These are phyloP conservation scores for Cadophora sp. DNA, from an alignment of 2,329 filamentous ascomycete genomes.

Conservation along the genomic window DNA sequence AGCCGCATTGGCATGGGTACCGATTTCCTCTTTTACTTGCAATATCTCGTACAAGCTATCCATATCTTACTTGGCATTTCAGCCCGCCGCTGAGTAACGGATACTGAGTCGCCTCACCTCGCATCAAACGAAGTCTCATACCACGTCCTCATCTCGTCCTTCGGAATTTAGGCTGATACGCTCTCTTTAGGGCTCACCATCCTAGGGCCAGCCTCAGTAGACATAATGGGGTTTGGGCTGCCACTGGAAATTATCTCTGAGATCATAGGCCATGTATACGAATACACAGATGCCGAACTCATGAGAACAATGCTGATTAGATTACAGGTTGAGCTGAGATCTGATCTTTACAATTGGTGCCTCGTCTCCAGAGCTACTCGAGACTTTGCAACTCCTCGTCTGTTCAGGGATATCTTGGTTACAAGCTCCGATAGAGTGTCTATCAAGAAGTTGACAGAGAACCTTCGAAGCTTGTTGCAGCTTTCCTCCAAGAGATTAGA, in stretches of 20 bases:
- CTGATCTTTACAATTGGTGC: conserved; percentile 1
- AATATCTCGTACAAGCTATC: background rate
- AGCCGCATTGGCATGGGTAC: too few relatives aligned
- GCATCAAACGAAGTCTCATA: background rate
- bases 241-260: background rate
- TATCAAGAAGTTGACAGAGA: too few relatives aligned
- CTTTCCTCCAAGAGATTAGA: background rate
- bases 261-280: background rate
- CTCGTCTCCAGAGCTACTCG: conserved; percentile 1
- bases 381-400: background rate
- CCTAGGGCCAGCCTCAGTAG: background rate
- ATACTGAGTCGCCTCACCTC: too few relatives aligned
- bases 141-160: background rate
- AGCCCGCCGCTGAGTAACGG: background rate
- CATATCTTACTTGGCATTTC: background rate
- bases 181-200: background rate
- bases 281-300: background rate
- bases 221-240: background rate
- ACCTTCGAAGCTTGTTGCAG: background rate
- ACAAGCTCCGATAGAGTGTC: background rate
- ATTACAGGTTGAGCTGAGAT: background rate
- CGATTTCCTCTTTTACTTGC: too few relatives aligned
- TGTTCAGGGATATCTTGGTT: background rate
- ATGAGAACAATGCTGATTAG: background rate
- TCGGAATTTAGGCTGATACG: background rate